Evolutionary conservation across 1,284 basidiomycete genomes (phyloP).

Genomic region (Agroathelia rolfsii): DNA sequence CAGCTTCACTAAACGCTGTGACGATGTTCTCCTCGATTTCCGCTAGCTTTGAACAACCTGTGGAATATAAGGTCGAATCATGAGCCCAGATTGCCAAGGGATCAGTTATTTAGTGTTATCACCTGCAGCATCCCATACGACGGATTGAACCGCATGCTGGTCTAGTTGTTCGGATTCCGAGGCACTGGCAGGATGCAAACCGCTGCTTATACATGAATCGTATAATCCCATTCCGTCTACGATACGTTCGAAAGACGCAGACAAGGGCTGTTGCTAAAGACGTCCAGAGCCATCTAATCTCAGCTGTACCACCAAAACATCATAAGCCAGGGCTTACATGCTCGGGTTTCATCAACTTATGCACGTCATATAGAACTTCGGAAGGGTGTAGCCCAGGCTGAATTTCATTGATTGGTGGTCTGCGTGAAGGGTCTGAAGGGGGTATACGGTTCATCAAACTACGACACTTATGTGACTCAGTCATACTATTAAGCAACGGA

Average conservation of each 20-base stretch:
- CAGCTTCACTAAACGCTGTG: constrained; percentile 49
- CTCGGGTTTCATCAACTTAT: constrained; percentile 48
- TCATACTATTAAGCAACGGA: constrained; percentile 7
- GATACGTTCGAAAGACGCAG: constrained; percentile 57
- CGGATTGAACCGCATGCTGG: constrained; percentile 61
- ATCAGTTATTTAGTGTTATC: too few species aligned
- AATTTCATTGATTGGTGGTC: constrained; percentile 57
- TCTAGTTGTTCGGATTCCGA: constrained; percentile 56
- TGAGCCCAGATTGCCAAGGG: too few species aligned
- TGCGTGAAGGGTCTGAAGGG: constrained; percentile 31
- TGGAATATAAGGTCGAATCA: background rate
- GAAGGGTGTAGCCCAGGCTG: constrained; percentile 66
- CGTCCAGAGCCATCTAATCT: background rate
- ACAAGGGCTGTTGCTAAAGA: constrained; percentile 61
- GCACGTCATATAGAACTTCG: constrained; percentile 64
- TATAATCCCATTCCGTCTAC: constrained; percentile 57
- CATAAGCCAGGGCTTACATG: constrained; percentile 27
- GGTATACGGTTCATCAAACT: constrained; percentile 67
- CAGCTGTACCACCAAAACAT: constrained; percentile 1
- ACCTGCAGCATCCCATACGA: constrained; percentile 66
- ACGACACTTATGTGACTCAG: constrained; percentile 9
- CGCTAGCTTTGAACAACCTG: constrained; percentile 61
- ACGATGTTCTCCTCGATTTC: constrained; percentile 61
- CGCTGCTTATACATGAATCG: constrained; percentile 61
- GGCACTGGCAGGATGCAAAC: constrained; percentile 38